Percentiles rank a stretch among this genome's conserved stretches.
These are phyloP conservation scores for Taiozyma sp. DNA, from an alignment of 1,139 yeast species.

Conservation along the genomic window DNA sequence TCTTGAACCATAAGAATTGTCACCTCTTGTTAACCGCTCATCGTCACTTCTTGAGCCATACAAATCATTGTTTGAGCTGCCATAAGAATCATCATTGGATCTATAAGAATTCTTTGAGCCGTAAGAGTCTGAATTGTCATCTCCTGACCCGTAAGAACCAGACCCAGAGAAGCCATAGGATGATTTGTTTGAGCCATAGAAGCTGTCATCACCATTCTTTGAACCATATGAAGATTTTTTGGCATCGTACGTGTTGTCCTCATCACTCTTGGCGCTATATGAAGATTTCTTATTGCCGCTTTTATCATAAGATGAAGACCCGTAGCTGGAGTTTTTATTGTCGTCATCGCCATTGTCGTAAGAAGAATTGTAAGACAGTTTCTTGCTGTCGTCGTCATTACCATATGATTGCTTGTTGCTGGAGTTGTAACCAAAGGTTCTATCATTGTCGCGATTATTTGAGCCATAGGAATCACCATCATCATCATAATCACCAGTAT, in stretches of 20 bases:
- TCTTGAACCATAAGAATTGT: slow-evolving; percentile 3
- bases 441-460: slow-evolving; percentile 11
- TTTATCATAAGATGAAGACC: slow-evolving; percentile 5
- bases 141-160: slow-evolving; percentile 2
- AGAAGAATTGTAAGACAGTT: slow-evolving; percentile 3
- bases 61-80: slow-evolving; percentile 4
- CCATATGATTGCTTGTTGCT: slow-evolving; percentile 22
- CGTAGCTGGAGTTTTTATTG: slow-evolving; percentile 1
- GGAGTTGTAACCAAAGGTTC: background rate
- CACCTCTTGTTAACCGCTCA: too few relatives aligned
- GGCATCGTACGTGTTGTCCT: slow-evolving; percentile 24
- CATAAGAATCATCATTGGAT: slow-evolving; percentile 3
- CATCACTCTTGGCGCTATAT: slow-evolving; percentile 21
- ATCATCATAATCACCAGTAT: slow-evolving; percentile 16
- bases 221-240: slow-evolving; percentile 6
- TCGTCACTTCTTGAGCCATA: slow-evolving; percentile 4
- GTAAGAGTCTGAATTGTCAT: slow-evolving; percentile 3
- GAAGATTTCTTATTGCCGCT: slow-evolving; percentile 7
- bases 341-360: slow-evolving; percentile 17
- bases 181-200: background rate
- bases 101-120: slow-evolving; percentile 1
- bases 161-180: slow-evolving; percentile 9
- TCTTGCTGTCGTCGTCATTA: slow-evolving; percentile 12
- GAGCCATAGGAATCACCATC: slow-evolving; percentile 17
- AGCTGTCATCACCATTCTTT: background rate